These are phyloP conservation scores for Ophiostoma novo-ulmi DNA, from an alignment of 2,329 filamentous ascomycete genomes.

Conservation along the genomic window DNA sequence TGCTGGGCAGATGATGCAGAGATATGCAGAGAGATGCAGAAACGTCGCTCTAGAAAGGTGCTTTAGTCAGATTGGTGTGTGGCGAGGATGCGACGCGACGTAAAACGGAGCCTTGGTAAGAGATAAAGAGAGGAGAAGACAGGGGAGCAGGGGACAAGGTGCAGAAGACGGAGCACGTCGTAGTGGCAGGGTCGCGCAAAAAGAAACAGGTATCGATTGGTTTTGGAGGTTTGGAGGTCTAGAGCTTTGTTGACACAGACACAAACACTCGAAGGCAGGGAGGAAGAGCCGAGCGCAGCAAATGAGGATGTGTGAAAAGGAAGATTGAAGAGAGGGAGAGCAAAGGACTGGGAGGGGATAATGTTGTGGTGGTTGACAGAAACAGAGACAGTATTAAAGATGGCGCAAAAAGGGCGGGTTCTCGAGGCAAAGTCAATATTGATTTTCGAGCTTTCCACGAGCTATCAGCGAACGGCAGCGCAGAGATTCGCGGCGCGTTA, in stretches of 20 bases:
- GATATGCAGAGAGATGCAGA: neutral
- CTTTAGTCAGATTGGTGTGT: constrained; percentile 4
- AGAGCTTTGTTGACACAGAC: neutral
- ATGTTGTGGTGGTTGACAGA: constrained; percentile 9
- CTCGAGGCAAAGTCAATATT: constrained; percentile 24
- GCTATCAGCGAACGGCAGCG: constrained; percentile 11
- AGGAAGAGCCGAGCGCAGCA: constrained; percentile 11
- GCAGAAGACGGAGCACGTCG: constrained; percentile 4
- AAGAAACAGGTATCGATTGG: constrained; percentile 1
- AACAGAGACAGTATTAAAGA: constrained; percentile 10
- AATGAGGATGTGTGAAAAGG: constrained; percentile 14
- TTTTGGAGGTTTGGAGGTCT: neutral
- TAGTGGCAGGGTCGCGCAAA: constrained; percentile 2
- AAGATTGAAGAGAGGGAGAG: constrained; percentile 7
- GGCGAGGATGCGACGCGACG: constrained; percentile 20
- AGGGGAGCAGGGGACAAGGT: neutral
- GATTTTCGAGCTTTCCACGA: constrained; percentile 22
- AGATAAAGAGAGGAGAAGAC: constrained; percentile 2
- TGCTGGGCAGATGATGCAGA: neutral
- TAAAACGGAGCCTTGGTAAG: constrained; percentile 15
- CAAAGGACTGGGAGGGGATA: neutral
- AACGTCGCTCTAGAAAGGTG: constrained; percentile 3
- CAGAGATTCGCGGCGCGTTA: neutral
- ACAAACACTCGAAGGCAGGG: constrained; percentile 12
- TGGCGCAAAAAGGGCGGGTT: constrained; percentile 13